A percentile compares a stretch with the other conserved stretches of the same genome.
Conservation (phyloP, 768 basidiomycete genomes). For the Aureoboletus auriporus region DNA sequence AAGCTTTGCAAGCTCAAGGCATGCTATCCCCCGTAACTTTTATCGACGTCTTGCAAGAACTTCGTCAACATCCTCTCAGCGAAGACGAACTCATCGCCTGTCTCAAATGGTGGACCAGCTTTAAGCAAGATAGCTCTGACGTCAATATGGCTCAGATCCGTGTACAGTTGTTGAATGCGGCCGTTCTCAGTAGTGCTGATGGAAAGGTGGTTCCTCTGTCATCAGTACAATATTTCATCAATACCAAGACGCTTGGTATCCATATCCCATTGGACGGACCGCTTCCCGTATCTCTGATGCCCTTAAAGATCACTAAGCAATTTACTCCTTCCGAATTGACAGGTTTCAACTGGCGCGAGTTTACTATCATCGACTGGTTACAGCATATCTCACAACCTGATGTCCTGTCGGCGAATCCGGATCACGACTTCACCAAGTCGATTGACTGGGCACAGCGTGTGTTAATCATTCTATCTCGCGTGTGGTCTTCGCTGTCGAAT, state of each 20-base stretch:
- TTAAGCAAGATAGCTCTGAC: constrained; percentile 34
- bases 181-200: constrained; percentile 48
- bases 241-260: constrained; percentile 49
- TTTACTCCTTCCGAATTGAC: constrained; percentile 50
- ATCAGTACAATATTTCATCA: constrained; percentile 68
- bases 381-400: constrained; percentile 52
- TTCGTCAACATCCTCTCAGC: constrained; percentile 63
- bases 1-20: constrained; percentile 53
- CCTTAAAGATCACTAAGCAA: constrained; percentile 58
- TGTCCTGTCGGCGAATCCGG: constrained; percentile 37
- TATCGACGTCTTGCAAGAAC: constrained; percentile 76
- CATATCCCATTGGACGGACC: constrained; percentile 75
- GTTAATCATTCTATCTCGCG: constrained; percentile 56
- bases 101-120: constrained; percentile 78
- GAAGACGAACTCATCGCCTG: constrained; percentile 77
- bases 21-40: constrained; percentile 76
- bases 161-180: constrained; percentile 64
- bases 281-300: constrained; percentile 70
- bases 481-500: constrained; percentile 64
- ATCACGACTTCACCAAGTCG: constrained; percentile 63
- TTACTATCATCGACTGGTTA: constrained; percentile 75
- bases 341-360: constrained; percentile 76
- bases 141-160: constrained; percentile 43
- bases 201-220: constrained; percentile 66
- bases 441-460: constrained; percentile 80